Conservation (phyloP, 148 eudicot species). For the Cornus suecica region DNA sequence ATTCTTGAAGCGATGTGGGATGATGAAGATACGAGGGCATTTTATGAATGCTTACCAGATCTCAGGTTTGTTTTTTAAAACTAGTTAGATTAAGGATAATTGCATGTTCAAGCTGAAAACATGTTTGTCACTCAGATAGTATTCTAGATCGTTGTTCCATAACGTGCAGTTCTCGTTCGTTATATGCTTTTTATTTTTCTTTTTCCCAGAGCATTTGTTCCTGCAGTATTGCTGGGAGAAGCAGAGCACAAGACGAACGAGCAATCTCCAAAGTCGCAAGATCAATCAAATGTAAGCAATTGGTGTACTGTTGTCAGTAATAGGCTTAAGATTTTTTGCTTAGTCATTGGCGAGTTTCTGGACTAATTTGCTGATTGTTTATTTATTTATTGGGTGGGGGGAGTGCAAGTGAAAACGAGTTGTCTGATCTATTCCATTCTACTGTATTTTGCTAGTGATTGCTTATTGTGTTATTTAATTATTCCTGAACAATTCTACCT, state of each 20-base stretch:
- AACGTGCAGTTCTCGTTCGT: constrained; percentile 9
- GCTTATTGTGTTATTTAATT: background rate
- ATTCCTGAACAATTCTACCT: background rate
- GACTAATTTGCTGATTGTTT: background rate
- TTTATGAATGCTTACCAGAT: constrained; percentile 93
- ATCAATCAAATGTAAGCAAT: constrained; percentile 58
- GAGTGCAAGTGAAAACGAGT: background rate
- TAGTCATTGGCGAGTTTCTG: background rate
- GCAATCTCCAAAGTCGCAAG: constrained; percentile 68
- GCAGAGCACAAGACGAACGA: constrained; percentile 74
- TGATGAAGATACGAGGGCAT: constrained; percentile 93
- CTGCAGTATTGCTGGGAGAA: constrained; percentile 95
- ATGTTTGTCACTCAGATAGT: constrained; percentile 3
- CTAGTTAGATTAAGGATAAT: background rate
- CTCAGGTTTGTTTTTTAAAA: constrained; percentile 57
- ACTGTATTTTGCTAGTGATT: no score
- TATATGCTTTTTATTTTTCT: constrained; percentile 12
- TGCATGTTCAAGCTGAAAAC: constrained; percentile 1
- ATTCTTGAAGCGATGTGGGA: constrained; percentile 88
- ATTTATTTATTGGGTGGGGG: no score
- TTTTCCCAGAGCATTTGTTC: constrained; percentile 86
- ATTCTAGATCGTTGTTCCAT: constrained; percentile 7
- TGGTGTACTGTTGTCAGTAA: background rate
- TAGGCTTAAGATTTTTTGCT: background rate
- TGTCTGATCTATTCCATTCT: no score